Base-by-base conservation (phyloP, 352 stramenopile species). In the Globisporangium perplexum region DNA sequence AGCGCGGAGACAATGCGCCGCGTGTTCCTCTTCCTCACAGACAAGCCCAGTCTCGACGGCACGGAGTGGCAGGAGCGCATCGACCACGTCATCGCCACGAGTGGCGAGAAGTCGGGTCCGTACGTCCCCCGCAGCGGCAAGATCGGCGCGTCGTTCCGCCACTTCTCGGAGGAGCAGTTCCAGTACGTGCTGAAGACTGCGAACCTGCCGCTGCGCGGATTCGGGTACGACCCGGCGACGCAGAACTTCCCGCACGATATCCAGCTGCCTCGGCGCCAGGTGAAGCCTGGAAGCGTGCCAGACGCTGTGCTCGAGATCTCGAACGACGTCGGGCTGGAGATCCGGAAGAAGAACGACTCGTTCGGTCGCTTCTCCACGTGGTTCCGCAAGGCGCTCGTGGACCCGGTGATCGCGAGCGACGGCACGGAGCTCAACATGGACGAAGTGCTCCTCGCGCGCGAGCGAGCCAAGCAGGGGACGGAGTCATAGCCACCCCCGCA, bases 51-150 rank as follows among this genome's bases (percentile, higher is more conserved):
- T 6, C 60, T 91, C 50, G 78, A 93, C 69, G 78, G 77, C 51
- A 91, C 83, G 1, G 69, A 89, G 44, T 95, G 85, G 85, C 73
- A 88, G 39, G 43, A 66, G 24, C 72, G 82, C 15, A 93, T 95
- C 28, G 61, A 73, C 20, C 65, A 81, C 12, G 75, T 87, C 11
- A 71, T 90, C 54, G 68, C 69, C 0, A 78, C 65, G 4, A 73
- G 75, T 43, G 71, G 71, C 5, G 79, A 88, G 14, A 77, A 86
- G 24, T 71, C 73, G 4, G 83, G 85, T 4, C 82, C 83, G 33
- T 95, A 95, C 64, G 82, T 88, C 33, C 85, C 85, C 30, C 77
- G 85, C 22, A 92, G 81, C 56, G 85, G 85, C 31, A 93, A 93
- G 57, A 93, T 95, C 58, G 83, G 78, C 24, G 83, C 64, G 1